Evolutionary conservation across 2,329 filamentous ascomycete genomes (phyloP).

Genomic region (Helotiales sp.): DNA sequence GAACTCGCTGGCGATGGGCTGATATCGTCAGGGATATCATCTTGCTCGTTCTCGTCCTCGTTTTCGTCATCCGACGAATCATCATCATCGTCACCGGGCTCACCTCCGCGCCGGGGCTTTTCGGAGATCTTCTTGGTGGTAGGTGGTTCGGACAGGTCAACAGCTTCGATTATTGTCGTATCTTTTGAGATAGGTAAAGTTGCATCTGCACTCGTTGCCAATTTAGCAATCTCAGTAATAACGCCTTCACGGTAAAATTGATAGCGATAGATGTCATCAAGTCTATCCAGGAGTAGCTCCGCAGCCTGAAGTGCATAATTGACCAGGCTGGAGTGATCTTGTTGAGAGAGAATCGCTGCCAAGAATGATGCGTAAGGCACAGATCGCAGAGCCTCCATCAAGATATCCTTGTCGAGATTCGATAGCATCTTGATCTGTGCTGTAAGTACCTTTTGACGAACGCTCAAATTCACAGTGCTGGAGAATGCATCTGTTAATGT

Average conservation of each 20-base stretch:
- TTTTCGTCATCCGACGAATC: conserved; percentile 54
- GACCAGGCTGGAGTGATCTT: conserved; percentile 86
- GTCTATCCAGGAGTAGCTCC: conserved; percentile 79
- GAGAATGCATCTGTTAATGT: conserved; percentile 96
- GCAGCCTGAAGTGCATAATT: conserved; percentile 86
- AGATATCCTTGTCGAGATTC: conserved; percentile 81
- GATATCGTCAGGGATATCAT: conserved; percentile 51
- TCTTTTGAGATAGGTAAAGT: conserved; percentile 25
- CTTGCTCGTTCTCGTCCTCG: conserved; percentile 49
- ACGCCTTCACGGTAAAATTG: conserved; percentile 98
- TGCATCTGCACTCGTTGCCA: conserved; percentile 52
- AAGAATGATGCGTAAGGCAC: conserved; percentile 96
- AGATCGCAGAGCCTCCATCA: conserved; percentile 80
- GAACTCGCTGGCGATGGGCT: conserved; percentile 45
- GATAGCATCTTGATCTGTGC: conserved; percentile 99
- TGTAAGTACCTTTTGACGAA: conserved; percentile 90
- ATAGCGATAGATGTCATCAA: conserved; percentile 88
- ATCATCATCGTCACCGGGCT: conserved; percentile 40
- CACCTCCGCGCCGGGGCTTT: conserved; percentile 18
- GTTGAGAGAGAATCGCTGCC: conserved; percentile 91
- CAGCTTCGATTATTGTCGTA: conserved; percentile 16
- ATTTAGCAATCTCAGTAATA: conserved; percentile 82
- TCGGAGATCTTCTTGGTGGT: conserved; percentile 34
- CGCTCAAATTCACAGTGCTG: conserved; percentile 92
- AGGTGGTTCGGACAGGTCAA: conserved; percentile 35